Base-by-base conservation (phyloP, 805 yeast genomes). In the Monosporozyma aerobia region DNA sequence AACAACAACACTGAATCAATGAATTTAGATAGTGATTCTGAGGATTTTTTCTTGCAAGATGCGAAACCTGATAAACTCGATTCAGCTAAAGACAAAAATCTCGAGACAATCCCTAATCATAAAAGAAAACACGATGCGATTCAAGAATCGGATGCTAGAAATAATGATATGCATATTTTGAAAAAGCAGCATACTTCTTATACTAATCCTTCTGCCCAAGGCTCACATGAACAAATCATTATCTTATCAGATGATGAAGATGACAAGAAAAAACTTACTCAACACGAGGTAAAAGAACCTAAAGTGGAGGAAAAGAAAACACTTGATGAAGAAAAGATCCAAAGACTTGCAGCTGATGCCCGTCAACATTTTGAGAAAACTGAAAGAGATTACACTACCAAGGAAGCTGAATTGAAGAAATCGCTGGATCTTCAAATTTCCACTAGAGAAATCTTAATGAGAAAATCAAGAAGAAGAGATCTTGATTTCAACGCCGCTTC, bases 241-340 rank as follows among this genome's bases (percentile, higher is more conserved):
- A 50, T 53, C 25, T 53, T 73, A 68, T 49, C 54, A 3, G 55
- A 74, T 75, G 56, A 74, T n/a, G 57, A 57, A 13, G 53, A 57
- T 14, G 50, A 49, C 11, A 33, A 14, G 32, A 49, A 22, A 22
- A 44, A 14, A 35, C 30, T 51, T 19, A 47, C 41, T 8, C 48
- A 23, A 14, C 49, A 51, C 7, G 44, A 50, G 14, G 25, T 11
- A 16, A 46, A 19, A 5, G 40, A 35, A 23, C 40, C 49, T 22
- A 30, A 32, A 3, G 29, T 40, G 30, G 43, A 37, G 3, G 23
- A 29, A 47, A 33, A 40, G 27, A 16, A 43, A 25, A 47, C 35
- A n/a, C 40, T 35, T 11, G 11, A 43, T 22, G 37, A 14, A 10
- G 45, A 50, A 22, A 43, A 14, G 33, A 52, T 46, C 54, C 53